Evolutionary conservation across 768 basidiomycete genomes (phyloP).

Genomic region (Psilocybe cyanescens): DNA sequence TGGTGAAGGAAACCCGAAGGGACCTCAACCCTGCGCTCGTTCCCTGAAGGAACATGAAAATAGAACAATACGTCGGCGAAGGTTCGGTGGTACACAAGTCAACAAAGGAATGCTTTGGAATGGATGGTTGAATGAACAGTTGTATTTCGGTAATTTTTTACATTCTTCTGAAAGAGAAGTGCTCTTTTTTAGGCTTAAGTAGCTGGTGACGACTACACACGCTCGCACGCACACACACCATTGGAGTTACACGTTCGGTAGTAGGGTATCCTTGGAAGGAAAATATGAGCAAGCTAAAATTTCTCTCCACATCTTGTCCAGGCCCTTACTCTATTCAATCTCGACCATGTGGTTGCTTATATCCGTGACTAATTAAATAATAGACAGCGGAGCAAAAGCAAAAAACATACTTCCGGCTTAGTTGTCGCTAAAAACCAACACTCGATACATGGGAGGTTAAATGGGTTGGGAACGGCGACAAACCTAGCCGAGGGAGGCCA

Average conservation of each 20-base stretch:
- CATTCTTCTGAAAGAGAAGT: neutral
- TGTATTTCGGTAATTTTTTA: neutral
- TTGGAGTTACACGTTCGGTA: neutral
- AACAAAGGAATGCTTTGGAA: neutral
- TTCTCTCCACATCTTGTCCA: neutral
- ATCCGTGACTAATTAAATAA: neutral
- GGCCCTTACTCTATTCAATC: neutral
- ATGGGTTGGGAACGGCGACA: neutral
- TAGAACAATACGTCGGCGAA: neutral
- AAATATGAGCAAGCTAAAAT: neutral
- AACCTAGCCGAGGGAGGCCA: neutral
- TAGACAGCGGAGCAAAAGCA: neutral
- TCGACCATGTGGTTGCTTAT: neutral
- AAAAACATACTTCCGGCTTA: neutral
- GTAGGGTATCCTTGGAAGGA: neutral
- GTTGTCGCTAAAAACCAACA: neutral
- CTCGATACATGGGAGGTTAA: neutral
- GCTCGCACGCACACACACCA: neutral
- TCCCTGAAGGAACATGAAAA: neutral
- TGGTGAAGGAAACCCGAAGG: neutral
- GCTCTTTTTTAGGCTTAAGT: neutral
- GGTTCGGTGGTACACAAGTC: neutral
- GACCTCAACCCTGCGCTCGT: neutral
- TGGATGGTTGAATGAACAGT: neutral
- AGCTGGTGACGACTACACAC: neutral